These are phyloP conservation scores for Fusarium penzigii DNA, from an alignment of 2,329 filamentous ascomycete genomes.

Conservation along the genomic window DNA sequence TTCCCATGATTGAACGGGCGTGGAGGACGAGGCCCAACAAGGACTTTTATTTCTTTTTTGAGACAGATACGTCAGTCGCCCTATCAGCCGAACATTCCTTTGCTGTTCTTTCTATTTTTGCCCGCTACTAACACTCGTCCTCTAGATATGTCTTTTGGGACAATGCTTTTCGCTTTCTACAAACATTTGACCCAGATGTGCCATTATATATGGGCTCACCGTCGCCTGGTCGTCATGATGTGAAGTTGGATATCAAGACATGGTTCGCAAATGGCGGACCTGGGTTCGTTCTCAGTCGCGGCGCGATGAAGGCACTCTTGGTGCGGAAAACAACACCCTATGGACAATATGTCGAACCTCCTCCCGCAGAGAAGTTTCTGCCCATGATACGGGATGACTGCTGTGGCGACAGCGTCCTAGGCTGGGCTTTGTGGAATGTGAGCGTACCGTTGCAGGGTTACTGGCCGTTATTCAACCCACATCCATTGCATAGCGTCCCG, in stretches of 20 bases:
- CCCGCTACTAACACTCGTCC: slow-evolving; percentile 2
- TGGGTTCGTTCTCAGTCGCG: slow-evolving; percentile 48
- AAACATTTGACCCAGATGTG: slow-evolving; percentile 45
- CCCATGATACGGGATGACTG: slow-evolving; percentile 47
- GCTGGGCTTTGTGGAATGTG: slow-evolving; percentile 46
- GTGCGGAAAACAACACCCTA: slow-evolving; percentile 30
- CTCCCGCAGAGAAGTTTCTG: slow-evolving; percentile 42
- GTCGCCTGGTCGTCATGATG: slow-evolving; percentile 39
- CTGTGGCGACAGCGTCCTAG: slow-evolving; percentile 54
- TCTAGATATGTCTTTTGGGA: slow-evolving; percentile 35
- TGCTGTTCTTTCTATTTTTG: neutral
- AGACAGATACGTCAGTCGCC: slow-evolving; percentile 52
- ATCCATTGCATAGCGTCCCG: slow-evolving; percentile 50
- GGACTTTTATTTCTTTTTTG: slow-evolving; percentile 58
- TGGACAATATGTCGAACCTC: slow-evolving; percentile 41
- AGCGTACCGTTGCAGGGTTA: slow-evolving; percentile 47
- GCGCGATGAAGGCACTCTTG: slow-evolving; percentile 44
- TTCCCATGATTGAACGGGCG: slow-evolving; percentile 54
- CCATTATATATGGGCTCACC: slow-evolving; percentile 53
- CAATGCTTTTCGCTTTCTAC: slow-evolving; percentile 50
- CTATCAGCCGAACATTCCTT: neutral
- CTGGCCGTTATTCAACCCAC: slow-evolving; percentile 52
- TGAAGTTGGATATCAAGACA: slow-evolving; percentile 32
- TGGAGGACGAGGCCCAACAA: slow-evolving; percentile 48
- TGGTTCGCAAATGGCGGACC: slow-evolving; percentile 53